Conservation (phyloP, 1,284 basidiomycete species). For the Chalciporus sp. region DNA sequence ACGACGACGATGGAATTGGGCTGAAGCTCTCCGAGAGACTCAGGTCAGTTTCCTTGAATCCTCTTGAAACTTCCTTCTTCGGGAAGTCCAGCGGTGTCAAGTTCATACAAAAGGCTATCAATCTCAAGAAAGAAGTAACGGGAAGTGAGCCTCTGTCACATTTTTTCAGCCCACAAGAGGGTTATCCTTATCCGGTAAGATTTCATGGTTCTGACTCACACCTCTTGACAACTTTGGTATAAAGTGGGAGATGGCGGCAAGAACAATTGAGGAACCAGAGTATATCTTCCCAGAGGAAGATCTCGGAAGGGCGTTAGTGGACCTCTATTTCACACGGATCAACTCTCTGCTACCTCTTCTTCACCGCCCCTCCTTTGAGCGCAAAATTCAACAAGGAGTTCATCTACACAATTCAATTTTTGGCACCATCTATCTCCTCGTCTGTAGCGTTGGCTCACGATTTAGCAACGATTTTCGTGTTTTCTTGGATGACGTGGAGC, state of each 20-base stretch:
- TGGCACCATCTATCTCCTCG: conserved; percentile 67
- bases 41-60: no score
- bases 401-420: conserved; percentile 66
- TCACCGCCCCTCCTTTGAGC: conserved; percentile 76
- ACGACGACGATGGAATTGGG: conserved; percentile 36
- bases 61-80: conserved; percentile 52
- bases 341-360: conserved; percentile 74
- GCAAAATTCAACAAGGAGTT: conserved; percentile 55
- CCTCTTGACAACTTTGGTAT: conserved; percentile 3
- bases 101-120: conserved; percentile 63
- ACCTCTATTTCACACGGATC: conserved; percentile 66
- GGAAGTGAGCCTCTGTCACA: conserved; percentile 32
- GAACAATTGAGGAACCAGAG: conserved; percentile 16
- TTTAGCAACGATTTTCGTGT: conserved; percentile 69
- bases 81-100: conserved; percentile 73
- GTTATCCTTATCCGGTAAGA: conserved; percentile 40
- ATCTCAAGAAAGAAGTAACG: conserved; percentile 62
- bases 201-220: background rate
- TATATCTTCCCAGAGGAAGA: conserved; percentile 62
- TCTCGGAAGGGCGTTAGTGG: conserved; percentile 61
- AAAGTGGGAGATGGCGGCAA: conserved; percentile 45
- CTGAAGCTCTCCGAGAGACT: conserved; percentile 25
- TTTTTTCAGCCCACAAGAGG: conserved; percentile 21
- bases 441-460: conserved; percentile 76
- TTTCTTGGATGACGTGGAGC: conserved; percentile 40